Conservation (phyloP, 2,329 filamentous ascomycete genomes). For the Pseudocercospora vitis region DNA sequence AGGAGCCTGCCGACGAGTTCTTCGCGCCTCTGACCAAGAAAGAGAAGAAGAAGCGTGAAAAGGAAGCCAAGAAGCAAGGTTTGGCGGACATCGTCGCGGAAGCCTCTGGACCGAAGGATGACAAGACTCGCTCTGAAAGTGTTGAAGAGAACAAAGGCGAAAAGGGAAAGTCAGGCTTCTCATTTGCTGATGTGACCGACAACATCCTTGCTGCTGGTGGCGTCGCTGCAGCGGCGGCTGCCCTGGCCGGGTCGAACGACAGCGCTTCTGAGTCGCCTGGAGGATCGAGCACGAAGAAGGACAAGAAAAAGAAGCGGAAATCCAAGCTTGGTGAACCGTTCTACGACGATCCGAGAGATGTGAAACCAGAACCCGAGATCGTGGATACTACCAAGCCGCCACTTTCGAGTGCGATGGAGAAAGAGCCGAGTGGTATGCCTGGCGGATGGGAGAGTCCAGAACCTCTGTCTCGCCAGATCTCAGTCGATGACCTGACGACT, state of each 20-base stretch:
- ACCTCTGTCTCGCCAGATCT: slow-evolving; percentile 19
- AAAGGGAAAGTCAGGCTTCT: slow-evolving; percentile 16
- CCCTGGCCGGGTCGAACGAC: slow-evolving; percentile 16
- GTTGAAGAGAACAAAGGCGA: slow-evolving; percentile 9
- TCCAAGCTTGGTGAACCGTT: slow-evolving; percentile 33
- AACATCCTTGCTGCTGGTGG: slow-evolving; percentile 32
- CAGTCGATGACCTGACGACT: slow-evolving; percentile 30
- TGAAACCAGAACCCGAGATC: slow-evolving; percentile 20
- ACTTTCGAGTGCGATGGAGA: background rate
- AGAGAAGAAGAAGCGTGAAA: slow-evolving; percentile 45
- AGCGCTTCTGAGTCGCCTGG: slow-evolving; percentile 26
- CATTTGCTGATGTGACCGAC: slow-evolving; percentile 34
- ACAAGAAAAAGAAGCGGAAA: slow-evolving; percentile 43
- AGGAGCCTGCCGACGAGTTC: slow-evolving; percentile 24
- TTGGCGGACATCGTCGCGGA: slow-evolving; percentile 13
- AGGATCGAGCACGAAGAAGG: slow-evolving; percentile 29
- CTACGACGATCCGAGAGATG: slow-evolving; percentile 39
- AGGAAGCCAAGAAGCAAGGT: slow-evolving; percentile 40
- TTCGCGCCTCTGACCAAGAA: slow-evolving; percentile 38
- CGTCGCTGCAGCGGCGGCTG: slow-evolving; percentile 27
- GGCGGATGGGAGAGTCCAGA: slow-evolving; percentile 31
- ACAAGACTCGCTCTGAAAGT: slow-evolving; percentile 4
- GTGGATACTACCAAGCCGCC: slow-evolving; percentile 6
- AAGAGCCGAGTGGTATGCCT: slow-evolving; percentile 28
- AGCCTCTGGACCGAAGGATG: slow-evolving; percentile 9